Evolutionary conservation across 2,329 filamentous ascomycete species (phyloP).

Genomic region (Xylariaceae sp.): DNA sequence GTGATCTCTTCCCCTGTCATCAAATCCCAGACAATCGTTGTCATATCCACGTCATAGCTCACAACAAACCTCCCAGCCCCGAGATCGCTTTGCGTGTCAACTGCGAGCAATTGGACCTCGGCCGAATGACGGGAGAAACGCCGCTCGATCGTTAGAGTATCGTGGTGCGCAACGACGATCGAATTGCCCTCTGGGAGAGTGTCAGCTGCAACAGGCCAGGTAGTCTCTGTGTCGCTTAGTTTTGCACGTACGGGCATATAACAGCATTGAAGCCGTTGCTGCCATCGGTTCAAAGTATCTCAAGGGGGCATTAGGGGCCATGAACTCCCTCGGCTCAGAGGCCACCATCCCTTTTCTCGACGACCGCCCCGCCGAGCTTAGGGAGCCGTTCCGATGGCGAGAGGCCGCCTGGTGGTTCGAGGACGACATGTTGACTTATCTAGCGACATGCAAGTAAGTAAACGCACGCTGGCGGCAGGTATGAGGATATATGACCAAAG

Average conservation of each 20-base stretch:
- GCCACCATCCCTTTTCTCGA: constrained; percentile 40
- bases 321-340: constrained; percentile 46
- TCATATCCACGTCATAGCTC: constrained; percentile 87
- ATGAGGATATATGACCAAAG: constrained; percentile 9
- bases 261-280: constrained; percentile 82
- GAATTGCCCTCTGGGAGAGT: constrained; percentile 57
- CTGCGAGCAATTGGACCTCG: constrained; percentile 75
- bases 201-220: constrained; percentile 14
- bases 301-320: constrained; percentile 41
- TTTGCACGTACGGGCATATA: constrained; percentile 59
- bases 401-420: constrained; percentile 42
- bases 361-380: constrained; percentile 49
- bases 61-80: constrained; percentile 82
- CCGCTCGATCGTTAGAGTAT: constrained; percentile 82
- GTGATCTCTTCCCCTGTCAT: constrained; percentile 86
- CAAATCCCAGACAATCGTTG: constrained; percentile 94
- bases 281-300: constrained; percentile 78
- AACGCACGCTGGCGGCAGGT: constrained; percentile 2
- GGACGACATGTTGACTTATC: constrained; percentile 50
- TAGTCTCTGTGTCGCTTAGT: not conserved
- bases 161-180: constrained; percentile 85
- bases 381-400: constrained; percentile 55
- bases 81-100: constrained; percentile 85
- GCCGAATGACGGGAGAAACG: constrained; percentile 79
- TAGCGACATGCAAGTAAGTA: constrained; percentile 23